Evolutionary conservation across 2,329 filamentous ascomycete species (phyloP).

Genomic region (Penicillium sp.): DNA sequence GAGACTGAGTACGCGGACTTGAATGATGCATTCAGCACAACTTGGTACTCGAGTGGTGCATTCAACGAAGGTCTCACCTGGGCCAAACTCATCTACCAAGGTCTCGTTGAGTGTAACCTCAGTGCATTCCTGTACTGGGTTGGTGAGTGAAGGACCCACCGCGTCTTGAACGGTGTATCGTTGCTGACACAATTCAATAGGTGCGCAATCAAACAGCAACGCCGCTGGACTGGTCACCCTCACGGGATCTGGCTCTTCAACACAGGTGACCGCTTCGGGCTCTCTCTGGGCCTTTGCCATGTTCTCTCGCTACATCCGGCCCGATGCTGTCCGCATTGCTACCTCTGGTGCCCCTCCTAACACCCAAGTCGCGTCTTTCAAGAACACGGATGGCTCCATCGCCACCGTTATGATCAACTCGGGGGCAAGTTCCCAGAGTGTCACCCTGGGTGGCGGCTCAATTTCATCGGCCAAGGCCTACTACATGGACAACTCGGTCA

Average conservation of each 20-base stretch:
- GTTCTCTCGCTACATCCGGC: conserved; percentile 47
- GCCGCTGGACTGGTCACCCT: conserved; percentile 42
- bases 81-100: conserved; percentile 61
- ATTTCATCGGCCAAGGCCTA: conserved; percentile 11
- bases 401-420: conserved; percentile 40
- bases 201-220: conserved; percentile 11
- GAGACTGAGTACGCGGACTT: conserved; percentile 59
- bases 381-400: conserved; percentile 43
- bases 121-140: conserved; percentile 64
- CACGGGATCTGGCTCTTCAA: conserved; percentile 36
- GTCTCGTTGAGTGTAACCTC: conserved; percentile 56
- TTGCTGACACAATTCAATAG: conserved; percentile 1
- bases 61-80: conserved; percentile 61
- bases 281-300: conserved; percentile 52
- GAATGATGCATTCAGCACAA: conserved; percentile 51
- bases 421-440: conserved; percentile 4
- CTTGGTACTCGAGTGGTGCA: conserved; percentile 57
- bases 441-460: conserved; percentile 6
- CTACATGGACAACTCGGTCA: conserved; percentile 12
- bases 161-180: background rate
- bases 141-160: conserved; percentile 35
- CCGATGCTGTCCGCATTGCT: conserved; percentile 46
- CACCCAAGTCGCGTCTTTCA: conserved; percentile 34
- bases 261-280: conserved; percentile 40
- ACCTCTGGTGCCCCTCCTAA: conserved; percentile 34